Percentiles rank a stretch among this genome's conserved stretches.
These are phyloP conservation scores for Penicillium sp. DNA, from an alignment of 2,329 filamentous ascomycete species.

Conservation along the genomic window DNA sequence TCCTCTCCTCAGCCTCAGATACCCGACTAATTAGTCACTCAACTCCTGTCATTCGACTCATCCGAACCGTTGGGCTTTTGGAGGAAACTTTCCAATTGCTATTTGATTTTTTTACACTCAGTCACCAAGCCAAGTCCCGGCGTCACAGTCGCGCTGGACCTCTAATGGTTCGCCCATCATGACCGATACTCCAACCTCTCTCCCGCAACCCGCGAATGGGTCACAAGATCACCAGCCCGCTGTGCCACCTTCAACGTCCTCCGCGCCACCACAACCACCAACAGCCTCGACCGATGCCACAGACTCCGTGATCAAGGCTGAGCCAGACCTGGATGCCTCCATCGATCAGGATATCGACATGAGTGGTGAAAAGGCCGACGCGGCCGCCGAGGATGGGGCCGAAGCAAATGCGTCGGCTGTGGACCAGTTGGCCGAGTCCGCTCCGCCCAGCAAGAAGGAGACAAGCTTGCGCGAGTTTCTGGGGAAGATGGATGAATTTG, in stretches of 20 bases:
- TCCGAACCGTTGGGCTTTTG: too few species aligned
- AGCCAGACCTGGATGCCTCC: slow-evolving; percentile 28
- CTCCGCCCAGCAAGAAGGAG: slow-evolving; percentile 74
- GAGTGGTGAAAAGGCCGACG: slow-evolving; percentile 19
- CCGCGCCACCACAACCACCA: slow-evolving; percentile 8
- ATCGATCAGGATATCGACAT: slow-evolving; percentile 36
- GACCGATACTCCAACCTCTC: slow-evolving; percentile 26
- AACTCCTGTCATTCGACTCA: too few species aligned
- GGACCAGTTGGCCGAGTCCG: slow-evolving; percentile 45
- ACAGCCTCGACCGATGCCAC: slow-evolving; percentile 9
- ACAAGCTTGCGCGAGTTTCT: slow-evolving; percentile 87
- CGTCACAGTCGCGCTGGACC: slow-evolving; percentile 1
- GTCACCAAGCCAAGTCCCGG: too few species aligned
- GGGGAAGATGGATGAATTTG: slow-evolving; percentile 95
- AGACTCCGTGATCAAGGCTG: slow-evolving; percentile 19
- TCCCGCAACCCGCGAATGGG: slow-evolving; percentile 17
- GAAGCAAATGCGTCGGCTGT: slow-evolving; percentile 14
- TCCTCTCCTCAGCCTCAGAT: too few species aligned
- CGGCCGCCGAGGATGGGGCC: slow-evolving; percentile 5
- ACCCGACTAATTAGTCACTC: too few species aligned
- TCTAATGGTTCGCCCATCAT: slow-evolving; percentile 25
- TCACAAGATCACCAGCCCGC: slow-evolving; percentile 18
- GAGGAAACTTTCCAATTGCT: too few species aligned
- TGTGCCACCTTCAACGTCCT: slow-evolving; percentile 14
- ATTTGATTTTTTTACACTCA: too few species aligned